These are phyloP conservation scores for Kwoniella mangroviensis DNA, from an alignment of 768 basidiomycete genomes.

Conservation along the genomic window DNA sequence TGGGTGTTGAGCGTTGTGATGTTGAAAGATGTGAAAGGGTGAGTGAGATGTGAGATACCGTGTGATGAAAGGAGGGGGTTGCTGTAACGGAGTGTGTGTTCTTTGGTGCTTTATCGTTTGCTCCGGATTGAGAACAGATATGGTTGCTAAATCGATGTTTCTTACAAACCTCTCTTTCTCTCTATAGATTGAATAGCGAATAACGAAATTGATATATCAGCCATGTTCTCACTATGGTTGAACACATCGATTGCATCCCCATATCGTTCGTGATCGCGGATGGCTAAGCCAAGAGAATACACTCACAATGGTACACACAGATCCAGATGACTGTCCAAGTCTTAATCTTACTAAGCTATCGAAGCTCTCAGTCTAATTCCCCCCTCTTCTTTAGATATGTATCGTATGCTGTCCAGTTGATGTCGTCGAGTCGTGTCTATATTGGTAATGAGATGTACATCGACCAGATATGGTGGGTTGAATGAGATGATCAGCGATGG, in stretches of 20 bases:
- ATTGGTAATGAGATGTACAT: not conserved
- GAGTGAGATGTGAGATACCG: not conserved
- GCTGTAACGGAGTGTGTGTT: not conserved
- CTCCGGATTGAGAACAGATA: no score
- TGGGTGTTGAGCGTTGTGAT: not conserved
- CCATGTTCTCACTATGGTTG: no score
- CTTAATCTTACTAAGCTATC: not conserved
- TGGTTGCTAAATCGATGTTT: no score
- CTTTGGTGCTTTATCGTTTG: not conserved
- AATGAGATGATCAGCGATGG: not conserved
- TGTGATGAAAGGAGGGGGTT: conserved; percentile 9
- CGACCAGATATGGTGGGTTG: not conserved
- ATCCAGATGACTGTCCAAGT: not conserved
- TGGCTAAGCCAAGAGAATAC: not conserved
- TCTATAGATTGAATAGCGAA: no score
- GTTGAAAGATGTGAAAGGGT: not conserved
- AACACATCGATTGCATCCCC: no score
- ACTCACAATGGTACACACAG: not conserved
- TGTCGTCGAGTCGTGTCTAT: not conserved
- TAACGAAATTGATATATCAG: no score
- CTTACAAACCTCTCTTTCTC: no score
- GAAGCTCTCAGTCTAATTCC: not conserved
- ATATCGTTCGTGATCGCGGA: not conserved
- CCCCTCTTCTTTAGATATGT: not conserved
- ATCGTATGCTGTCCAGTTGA: not conserved